phyloP scores from a whole-genome alignment of 495 filamentous ascomycete genomes.

The Baudoinia panamericana region DNA sequence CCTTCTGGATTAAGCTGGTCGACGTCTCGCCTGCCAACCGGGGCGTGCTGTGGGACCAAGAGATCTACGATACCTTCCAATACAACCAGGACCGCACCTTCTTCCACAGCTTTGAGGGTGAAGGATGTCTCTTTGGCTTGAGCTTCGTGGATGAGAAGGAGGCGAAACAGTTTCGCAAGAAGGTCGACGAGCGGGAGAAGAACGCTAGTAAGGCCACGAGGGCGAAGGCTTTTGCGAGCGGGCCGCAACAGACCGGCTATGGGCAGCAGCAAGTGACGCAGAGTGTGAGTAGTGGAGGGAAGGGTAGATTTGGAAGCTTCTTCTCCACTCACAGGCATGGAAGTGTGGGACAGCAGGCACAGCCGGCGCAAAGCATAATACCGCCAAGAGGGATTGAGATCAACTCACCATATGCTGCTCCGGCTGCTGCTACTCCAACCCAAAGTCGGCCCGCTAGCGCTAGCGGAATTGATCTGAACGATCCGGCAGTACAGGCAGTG shows the following conservation, averaged over 20 bases:
- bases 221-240: slow-evolving; percentile 54
- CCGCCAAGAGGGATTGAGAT: slow-evolving; percentile 28
- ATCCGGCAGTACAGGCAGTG: slow-evolving; percentile 73
- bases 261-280: background rate
- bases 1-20: slow-evolving; percentile 93
- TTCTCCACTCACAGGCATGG: slow-evolving; percentile 50
- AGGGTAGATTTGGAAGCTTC: slow-evolving; percentile 47
- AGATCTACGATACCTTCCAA: slow-evolving; percentile 83
- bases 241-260: slow-evolving; percentile 6
- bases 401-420: background rate
- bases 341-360: slow-evolving; percentile 39
- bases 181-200: slow-evolving; percentile 88
- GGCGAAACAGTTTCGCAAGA: slow-evolving; percentile 85
- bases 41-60: slow-evolving; percentile 97
- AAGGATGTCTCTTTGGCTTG: slow-evolving; percentile 75
- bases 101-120: slow-evolving; percentile 93
- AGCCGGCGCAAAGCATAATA: slow-evolving; percentile 38
- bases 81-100: slow-evolving; percentile 96
- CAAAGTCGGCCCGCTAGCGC: slow-evolving; percentile 36
- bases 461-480: slow-evolving; percentile 58
- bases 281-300: slow-evolving; percentile 4
- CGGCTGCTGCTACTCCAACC: slow-evolving; percentile 15
- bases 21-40: slow-evolving; percentile 73
- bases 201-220: slow-evolving; percentile 75
- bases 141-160: slow-evolving; percentile 95